Base-by-base conservation (phyloP, 2,329 filamentous ascomycete genomes). In the Verticillium zaregamsianum region DNA sequence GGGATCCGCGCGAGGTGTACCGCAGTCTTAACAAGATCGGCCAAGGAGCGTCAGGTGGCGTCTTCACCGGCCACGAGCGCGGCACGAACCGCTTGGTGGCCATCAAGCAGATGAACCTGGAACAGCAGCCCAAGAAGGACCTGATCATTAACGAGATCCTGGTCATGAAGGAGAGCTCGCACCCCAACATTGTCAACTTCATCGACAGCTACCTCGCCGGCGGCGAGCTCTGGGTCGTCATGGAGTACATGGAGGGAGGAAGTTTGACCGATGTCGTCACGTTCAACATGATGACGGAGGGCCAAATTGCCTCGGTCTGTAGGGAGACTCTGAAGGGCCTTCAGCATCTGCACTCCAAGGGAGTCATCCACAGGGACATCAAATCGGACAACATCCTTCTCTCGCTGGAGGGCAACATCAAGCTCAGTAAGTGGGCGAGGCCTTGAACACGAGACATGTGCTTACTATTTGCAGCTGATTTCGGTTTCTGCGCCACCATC, bases 161-260 rank as follows among this genome's bases (percentile, higher is more conserved):
- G 62, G 95, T 99, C 62, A 99, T 99, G 95, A 97, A 96, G 79
- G 95, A 98, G 71, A 97, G 93, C 81, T 95, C 92, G 62, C 95
- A 99, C 74, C 94, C 93, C 70, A 98, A 98, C 74, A 96, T 99
- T 77, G 95, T 99, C 77, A 99, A 99, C 76, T 99, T 98, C 76
- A 94, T 98, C 79, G 95, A 98, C 80, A 97, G 93, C 74, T 98
- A 93, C 75, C 82, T 99, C 12, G 90, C 93, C 62, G 86, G 87
- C 14, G 91, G 94, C 54, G 95, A 98, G 75, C 80, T 99, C 33
- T 99, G 95, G 95, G 95, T 99, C 1, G 92, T 98, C 37, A 99
- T 99, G 95, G 95, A 99, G 78, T 99, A 94, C 72, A 99, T 99
- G 95, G 94, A 99, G 76, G 95, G 95, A 63, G 95, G 95, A 65